Base-by-base conservation (phyloP, 2,329 filamentous ascomycete species). In the Thielaviopsis populi region DNA sequence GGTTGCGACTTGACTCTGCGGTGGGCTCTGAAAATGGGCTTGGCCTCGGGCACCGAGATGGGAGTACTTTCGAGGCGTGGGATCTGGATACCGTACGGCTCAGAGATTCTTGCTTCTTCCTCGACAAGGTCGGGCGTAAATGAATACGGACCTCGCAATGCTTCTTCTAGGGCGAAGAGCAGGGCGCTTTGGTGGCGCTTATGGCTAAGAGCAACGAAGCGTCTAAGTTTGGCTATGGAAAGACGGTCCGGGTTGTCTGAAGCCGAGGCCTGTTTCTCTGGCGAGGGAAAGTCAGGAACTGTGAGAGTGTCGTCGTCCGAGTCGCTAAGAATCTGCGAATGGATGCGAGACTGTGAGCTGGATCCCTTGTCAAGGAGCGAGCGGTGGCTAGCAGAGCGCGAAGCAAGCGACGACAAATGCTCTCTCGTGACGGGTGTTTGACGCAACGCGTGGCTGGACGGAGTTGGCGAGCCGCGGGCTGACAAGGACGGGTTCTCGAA, bases 71-170 rank as follows among this genome's bases (percentile, higher is more conserved):
- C 75, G 73, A 1, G 77, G 69, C 42, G 75, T 66, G 65, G 76
- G 80, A 72, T 81, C 81, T 68, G 78, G 71, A 83, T 82, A 71
- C 83, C 80, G 67, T 79, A 74, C 69, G 96, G 79, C 73, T 96
- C 91, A 69, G 91, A 88, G 91, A 99, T 97, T 70, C 84, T 83
- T 69, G 91, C 89, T 81, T 89, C 87, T 78, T 95, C 89, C 79
- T 99, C 94, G 67, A 86, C 81, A 69, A 86, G 77, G 74, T 96
- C 91, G 27, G 88, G 81, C 8, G 91, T 95, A 75, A 97, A 95
- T 59, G 84, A 78, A 68, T 90, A 82, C 1, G 92, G 91, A 58
- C 86, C 83, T 69, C 91, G 87, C 69, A 97, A 81, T 43, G 89
- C 90, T 77, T 95, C 90, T 78, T 97, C 91, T 65, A 97, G 83